These are phyloP conservation scores for Macrophomina phaseolina DNA, from an alignment of 2,329 filamentous ascomycete species.

Conservation along the genomic window DNA sequence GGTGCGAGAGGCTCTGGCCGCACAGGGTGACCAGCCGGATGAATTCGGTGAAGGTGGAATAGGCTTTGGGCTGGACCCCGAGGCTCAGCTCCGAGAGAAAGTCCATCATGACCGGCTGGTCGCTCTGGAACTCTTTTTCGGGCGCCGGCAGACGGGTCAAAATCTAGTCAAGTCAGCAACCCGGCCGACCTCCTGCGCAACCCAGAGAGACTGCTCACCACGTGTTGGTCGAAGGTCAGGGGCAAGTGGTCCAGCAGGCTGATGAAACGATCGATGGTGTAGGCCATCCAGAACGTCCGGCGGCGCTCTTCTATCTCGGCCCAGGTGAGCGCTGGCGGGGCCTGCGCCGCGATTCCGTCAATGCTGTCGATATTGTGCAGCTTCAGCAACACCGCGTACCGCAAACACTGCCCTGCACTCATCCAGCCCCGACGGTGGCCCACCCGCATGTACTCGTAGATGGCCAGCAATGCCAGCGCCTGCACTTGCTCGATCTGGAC, in stretches of 20 bases:
- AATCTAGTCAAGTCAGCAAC: slow-evolving; percentile 34
- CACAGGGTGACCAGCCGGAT: slow-evolving; percentile 40
- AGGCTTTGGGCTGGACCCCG: slow-evolving; percentile 32
- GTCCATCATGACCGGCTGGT: slow-evolving; percentile 34
- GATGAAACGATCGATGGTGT: slow-evolving; percentile 45
- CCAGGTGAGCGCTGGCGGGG: slow-evolving; percentile 30
- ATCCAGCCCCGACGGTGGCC: slow-evolving; percentile 45
- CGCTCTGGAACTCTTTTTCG: slow-evolving; percentile 45
- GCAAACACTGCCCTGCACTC: slow-evolving; percentile 45
- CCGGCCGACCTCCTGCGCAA: too few relatives aligned
- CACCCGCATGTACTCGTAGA: slow-evolving; percentile 46
- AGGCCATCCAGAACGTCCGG: slow-evolving; percentile 51
- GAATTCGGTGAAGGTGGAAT: slow-evolving; percentile 42
- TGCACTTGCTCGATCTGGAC: slow-evolving; percentile 42
- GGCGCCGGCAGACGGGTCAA: slow-evolving; percentile 44
- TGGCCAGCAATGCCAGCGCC: slow-evolving; percentile 45
- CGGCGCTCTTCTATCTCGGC: slow-evolving; percentile 44
- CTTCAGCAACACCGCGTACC: slow-evolving; percentile 45
- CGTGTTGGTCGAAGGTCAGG: slow-evolving; percentile 41
- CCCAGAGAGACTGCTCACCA: slow-evolving; percentile 28
- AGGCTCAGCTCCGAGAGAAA: slow-evolving; percentile 40
- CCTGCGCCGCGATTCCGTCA: slow-evolving; percentile 24
- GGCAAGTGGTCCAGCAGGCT: slow-evolving; percentile 40
- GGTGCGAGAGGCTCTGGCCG: slow-evolving; percentile 13
- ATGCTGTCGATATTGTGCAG: slow-evolving; percentile 44